Conservation (phyloP, 1,284 basidiomycete genomes). For the Salmacisia buchloeana region DNA sequence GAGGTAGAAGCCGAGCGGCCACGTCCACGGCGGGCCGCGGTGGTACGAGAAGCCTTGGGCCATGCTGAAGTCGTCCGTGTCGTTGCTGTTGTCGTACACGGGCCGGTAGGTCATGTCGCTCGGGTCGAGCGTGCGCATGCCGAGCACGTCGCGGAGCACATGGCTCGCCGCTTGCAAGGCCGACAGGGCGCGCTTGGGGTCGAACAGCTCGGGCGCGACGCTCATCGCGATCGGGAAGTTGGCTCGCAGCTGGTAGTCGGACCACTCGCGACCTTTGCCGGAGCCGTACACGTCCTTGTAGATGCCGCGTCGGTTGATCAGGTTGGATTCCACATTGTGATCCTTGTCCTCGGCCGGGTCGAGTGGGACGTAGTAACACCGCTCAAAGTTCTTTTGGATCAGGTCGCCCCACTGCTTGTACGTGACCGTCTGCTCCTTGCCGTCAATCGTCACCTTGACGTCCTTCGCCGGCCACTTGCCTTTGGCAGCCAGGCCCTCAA, state of each 20-base stretch:
- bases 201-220: conserved; percentile 91
- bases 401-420: conserved; percentile 86
- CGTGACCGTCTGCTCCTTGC: conserved; percentile 67
- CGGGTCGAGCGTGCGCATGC: conserved; percentile 43
- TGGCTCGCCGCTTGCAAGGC: conserved; percentile 50
- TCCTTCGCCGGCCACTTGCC: conserved; percentile 76
- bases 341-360: conserved; percentile 68
- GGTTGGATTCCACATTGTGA: conserved; percentile 65
- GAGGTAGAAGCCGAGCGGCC: conserved; percentile 90
- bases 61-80: conserved; percentile 18
- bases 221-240: conserved; percentile 92
- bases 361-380: conserved; percentile 79
- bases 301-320: conserved; percentile 86
- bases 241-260: conserved; percentile 77
- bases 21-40: conserved; percentile 75
- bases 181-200: conserved; percentile 68
- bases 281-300: conserved; percentile 89
- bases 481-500: conserved; percentile 63
- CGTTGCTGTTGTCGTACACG: conserved; percentile 40
- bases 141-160: conserved; percentile 32
- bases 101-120: conserved; percentile 41
- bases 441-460: conserved; percentile 69
- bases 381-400: conserved; percentile 81
- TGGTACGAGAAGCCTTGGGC: conserved; percentile 40
- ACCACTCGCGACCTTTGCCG: conserved; percentile 63